Conservation (phyloP, 2,329 filamentous ascomycete genomes). For the Penicillium sp. region DNA sequence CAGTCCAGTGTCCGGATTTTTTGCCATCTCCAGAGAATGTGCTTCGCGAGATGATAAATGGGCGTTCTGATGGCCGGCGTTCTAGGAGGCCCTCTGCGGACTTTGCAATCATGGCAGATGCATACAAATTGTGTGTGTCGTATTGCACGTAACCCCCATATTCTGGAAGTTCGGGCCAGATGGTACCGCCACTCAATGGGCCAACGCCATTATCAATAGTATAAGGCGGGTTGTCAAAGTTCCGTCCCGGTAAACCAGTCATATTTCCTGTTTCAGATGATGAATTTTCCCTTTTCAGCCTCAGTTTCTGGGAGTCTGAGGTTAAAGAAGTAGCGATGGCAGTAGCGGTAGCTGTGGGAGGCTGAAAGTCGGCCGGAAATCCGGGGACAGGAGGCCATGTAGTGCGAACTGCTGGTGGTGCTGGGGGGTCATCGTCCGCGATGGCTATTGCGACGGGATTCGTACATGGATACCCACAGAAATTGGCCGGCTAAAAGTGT, state of each 20-base stretch:
- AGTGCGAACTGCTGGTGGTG: conserved; percentile 59
- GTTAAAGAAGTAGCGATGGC: neutral
- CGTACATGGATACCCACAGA: conserved; percentile 55
- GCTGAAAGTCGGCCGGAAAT: conserved; percentile 66
- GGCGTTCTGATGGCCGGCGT: conserved; percentile 61
- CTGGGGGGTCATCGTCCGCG: conserved; percentile 50
- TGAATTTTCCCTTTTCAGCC: neutral
- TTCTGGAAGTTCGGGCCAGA: conserved; percentile 65
- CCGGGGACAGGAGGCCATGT: conserved; percentile 67
- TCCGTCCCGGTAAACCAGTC: conserved; percentile 56
- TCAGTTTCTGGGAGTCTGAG: neutral
- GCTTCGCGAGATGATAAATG: conserved; percentile 69
- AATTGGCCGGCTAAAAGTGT: conserved; percentile 37
- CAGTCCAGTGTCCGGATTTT: conserved; percentile 56
- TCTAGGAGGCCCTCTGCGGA: conserved; percentile 63
- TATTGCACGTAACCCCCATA: conserved; percentile 61
- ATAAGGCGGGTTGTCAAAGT: conserved; percentile 63
- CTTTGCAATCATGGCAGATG: conserved; percentile 64
- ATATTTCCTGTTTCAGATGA: conserved; percentile 13
- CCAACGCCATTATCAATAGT: conserved; percentile 61
- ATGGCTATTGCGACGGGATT: conserved; percentile 50
- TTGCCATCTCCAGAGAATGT: conserved; percentile 70
- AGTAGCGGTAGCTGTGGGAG: conserved; percentile 25
- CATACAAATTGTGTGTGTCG: conserved; percentile 75
- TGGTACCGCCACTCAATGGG: conserved; percentile 51